Base-by-base conservation (phyloP, 176 grass and related monocot genomes). In the Aechmea fasciata region DNA sequence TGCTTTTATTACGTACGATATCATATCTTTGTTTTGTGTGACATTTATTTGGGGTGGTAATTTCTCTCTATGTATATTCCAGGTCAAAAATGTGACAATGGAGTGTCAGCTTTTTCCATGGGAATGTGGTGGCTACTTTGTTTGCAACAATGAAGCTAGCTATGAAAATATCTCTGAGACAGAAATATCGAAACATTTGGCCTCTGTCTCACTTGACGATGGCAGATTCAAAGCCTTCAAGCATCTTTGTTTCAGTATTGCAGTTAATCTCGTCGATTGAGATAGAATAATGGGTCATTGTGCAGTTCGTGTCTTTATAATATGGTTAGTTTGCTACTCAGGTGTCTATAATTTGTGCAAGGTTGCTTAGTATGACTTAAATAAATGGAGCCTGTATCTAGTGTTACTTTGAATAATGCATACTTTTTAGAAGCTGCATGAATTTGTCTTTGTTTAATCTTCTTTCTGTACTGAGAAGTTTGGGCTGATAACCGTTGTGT, bases 81-180 rank as follows among this genome's bases (percentile, higher is more conserved):
- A 91, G 84, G 79, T 68, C 10, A 75, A 67, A 71, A 76, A 51
- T 67, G 47, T 50, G 71, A 57, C 65, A 61, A 70, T 73, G 59
- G 79, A 66, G 13, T 68, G 76, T 51, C 55, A 1, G 13, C 72
- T 87, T 18, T 77, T 85, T 74, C 47, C 88, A 2, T 87, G 79
- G 88, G 82, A 91, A 65, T 91, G 88, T 57, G 79, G 75, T 0
- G 88, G 88, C 26, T 91, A 82, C 73, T 87, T 85, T 25, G 53
- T 91, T 54, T 87, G 77, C 66, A 18, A 68, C 26, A 74, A 59
- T 70, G 74, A 80, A 25, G 79, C 33, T 50, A 75, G 65, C 26
- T 91, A 82, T 9, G 79, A 85, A 18, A 26, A 47, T 23, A 70
- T 71, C 69, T 79, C 72, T 10, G 81, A 87, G 79, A 75, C 2